These are phyloP conservation scores for rapeseed (Brassica napus) DNA, from an alignment of 345 rosid species.

Conservation along the genomic window DNA sequence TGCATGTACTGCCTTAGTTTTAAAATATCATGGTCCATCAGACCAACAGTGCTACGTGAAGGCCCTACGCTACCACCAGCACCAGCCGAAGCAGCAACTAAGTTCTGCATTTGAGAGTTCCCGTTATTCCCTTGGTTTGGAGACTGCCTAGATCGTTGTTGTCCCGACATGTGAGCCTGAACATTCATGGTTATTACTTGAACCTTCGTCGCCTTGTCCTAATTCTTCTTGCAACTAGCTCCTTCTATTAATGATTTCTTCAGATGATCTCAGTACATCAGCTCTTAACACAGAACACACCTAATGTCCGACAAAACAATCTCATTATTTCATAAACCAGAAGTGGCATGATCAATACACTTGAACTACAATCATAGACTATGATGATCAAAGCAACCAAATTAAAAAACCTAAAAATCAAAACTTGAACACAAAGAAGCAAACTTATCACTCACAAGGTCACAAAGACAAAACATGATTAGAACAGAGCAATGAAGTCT, in stretches of 20 bases:
- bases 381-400: constrained; percentile 15
- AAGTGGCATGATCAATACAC: neutral
- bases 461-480: neutral
- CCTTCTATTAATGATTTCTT: constrained; percentile 15
- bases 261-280: constrained; percentile 17
- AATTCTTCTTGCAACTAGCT: constrained; percentile 3
- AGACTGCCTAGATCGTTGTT: constrained; percentile 54
- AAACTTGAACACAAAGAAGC: constrained; percentile 31
- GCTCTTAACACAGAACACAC: neutral
- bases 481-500: constrained; percentile 25
- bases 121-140: constrained; percentile 69
- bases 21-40: constrained; percentile 52
- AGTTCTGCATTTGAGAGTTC: constrained; percentile 62
- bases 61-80: constrained; percentile 34
- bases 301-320: constrained; percentile 8
- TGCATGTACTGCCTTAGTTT: constrained; percentile 51
- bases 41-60: constrained; percentile 21
- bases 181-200: constrained; percentile 54
- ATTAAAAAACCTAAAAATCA: constrained; percentile 26
- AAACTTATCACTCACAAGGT: constrained; percentile 13
- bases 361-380: constrained; percentile 2
- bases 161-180: constrained; percentile 64
- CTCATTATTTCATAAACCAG: neutral
- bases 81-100: constrained; percentile 24
- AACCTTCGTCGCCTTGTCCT: constrained; percentile 36